phyloP scores from a whole-genome alignment of 2,329 filamentous ascomycete genomes.

The Aureobasidium sp. region DNA sequence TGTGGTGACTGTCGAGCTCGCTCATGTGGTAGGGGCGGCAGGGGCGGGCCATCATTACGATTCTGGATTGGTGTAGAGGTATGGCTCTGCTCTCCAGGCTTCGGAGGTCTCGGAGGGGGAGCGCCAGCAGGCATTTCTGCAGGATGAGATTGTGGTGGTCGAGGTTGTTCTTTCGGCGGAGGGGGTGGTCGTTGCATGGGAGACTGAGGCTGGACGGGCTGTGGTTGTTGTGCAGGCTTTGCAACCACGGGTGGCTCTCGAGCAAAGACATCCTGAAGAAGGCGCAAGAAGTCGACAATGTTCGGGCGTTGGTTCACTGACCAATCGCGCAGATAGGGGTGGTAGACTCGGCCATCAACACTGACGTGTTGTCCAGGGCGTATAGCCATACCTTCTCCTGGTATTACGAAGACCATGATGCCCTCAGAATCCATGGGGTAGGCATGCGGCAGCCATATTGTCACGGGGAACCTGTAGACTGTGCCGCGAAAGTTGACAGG shows the following conservation, averaged over 20 bases:
- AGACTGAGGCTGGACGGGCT: constrained; percentile 44
- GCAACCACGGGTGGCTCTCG: constrained; percentile 90
- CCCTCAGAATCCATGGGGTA: constrained; percentile 80
- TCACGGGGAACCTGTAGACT: constrained; percentile 84
- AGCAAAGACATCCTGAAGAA: constrained; percentile 80
- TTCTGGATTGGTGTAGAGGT: constrained; percentile 11
- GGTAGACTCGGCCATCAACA: constrained; percentile 86
- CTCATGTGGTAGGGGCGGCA: constrained; percentile 30
- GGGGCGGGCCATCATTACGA: constrained; percentile 26
- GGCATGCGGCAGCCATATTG: constrained; percentile 85
- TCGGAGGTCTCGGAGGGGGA: constrained; percentile 49
- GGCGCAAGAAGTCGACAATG: constrained; percentile 71
- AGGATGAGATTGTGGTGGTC: constrained; percentile 21
- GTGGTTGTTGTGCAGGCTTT: constrained; percentile 50
- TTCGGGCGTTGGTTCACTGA: constrained; percentile 82
- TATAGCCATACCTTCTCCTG: constrained; percentile 80
- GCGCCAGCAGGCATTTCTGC: constrained; percentile 17
- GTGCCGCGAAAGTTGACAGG: constrained; percentile 87
- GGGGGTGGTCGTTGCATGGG: constrained; percentile 28
- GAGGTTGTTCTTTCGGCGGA: constrained; percentile 30
- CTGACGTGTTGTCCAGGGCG: constrained; percentile 92
- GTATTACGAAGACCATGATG: constrained; percentile 82
- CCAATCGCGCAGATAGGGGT: constrained; percentile 92
- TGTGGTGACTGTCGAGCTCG: constrained; percentile 17
- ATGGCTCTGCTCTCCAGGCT: constrained; percentile 35